Evolutionary conservation across 2,329 filamentous ascomycete genomes (phyloP).

Genomic region (Ascochyta fabae): DNA sequence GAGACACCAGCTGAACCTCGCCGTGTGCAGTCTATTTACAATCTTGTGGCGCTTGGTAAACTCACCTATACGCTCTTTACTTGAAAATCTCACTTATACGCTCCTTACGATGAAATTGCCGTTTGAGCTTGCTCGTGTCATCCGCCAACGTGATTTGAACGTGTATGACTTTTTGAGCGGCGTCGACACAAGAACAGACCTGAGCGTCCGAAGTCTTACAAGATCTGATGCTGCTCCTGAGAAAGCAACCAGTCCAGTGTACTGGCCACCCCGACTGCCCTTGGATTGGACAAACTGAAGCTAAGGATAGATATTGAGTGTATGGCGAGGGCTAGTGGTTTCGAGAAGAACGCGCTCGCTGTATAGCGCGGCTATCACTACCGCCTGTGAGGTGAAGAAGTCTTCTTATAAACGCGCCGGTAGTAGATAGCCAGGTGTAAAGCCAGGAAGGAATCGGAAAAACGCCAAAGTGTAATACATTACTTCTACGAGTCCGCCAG

Average conservation of each 20-base stretch:
- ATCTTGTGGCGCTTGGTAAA: background rate
- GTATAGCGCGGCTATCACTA: background rate
- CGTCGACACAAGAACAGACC: background rate
- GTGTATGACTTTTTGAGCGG: background rate
- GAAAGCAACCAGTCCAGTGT: background rate
- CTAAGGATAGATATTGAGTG: background rate
- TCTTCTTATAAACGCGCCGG: background rate
- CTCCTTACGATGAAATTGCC: background rate
- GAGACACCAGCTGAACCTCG: background rate
- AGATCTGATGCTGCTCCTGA: background rate
- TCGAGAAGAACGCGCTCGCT: background rate
- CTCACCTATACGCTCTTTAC: background rate
- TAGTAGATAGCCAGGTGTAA: no score
- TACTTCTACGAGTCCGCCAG: background rate
- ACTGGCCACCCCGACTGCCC: background rate
- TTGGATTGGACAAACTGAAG: background rate
- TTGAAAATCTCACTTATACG: background rate
- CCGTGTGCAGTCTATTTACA: background rate
- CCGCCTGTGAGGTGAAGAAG: background rate
- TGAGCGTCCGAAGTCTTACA: background rate
- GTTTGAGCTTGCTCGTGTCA: background rate
- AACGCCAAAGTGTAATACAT: no score
- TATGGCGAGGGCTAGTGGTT: background rate
- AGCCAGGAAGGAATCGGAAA: no score
- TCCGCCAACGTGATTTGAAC: background rate